Base-by-base conservation (phyloP, 2,329 filamentous ascomycete genomes). In the Diaporthe capsici region DNA sequence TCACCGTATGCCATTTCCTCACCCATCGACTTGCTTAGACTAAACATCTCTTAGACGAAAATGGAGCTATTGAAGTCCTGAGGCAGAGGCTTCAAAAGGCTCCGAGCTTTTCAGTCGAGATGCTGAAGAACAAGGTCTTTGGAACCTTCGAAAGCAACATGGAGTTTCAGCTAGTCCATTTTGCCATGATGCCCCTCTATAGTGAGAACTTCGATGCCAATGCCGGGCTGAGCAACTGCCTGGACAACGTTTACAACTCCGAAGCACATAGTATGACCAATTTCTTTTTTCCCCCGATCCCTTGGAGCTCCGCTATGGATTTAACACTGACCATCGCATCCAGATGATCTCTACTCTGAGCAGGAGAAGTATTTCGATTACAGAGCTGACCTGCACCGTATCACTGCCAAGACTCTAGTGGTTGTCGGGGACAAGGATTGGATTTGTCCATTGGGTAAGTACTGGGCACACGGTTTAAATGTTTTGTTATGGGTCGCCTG, bases 321-420 rank as follows among this genome's bases (percentile, higher is more conserved):
- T 9, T 37, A 20, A 15, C 22, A 17, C 8, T 53, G 34, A 58
- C 76, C 22, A 76, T 20, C 3, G 0, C 17, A 8, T n/a, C 1
- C 15, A 84, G 83, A 85, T 72, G 82, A 81, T 28, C 76, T 85
- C 1, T 85, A 84, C 73, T 81, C 81, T 0, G 79, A 82, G 61
- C 61, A 77, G 15, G 81, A 85, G 72, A 85, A 85, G 76, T 84
- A 83, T 58, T 85, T 85, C 75, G 84, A 85, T 71, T 85, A 85
- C 74, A 79, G 80, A 2, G 76, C 80, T 12, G 73, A 79, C 17
- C 77, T 85, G 12, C 51, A 77, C 10, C 67, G 74, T 10, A 81
- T 85, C 34, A 82, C 78, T 7, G 82, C 83, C 17, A 82, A 81
- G 57, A 84, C 84, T 0, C 76, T 85, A 47, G 81, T 85, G 2